Evolutionary conservation across 2,329 filamentous ascomycete genomes (phyloP).

Genomic region (Trichoderma hamatum): DNA sequence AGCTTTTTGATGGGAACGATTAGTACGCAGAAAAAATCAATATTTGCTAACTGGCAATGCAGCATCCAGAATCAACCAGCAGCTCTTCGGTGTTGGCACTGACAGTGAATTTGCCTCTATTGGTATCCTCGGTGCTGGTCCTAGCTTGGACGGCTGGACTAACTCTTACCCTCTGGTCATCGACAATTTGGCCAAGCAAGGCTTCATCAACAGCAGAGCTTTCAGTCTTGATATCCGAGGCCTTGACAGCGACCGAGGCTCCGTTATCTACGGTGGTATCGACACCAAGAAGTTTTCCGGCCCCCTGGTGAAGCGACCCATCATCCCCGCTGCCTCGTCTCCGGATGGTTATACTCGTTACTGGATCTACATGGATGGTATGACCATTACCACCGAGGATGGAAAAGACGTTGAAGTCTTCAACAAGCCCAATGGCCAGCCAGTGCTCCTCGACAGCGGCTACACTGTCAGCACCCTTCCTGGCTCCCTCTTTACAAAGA

Average conservation of each 20-base stretch:
- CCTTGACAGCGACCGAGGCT: constrained; percentile 38
- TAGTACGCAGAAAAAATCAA: not conserved
- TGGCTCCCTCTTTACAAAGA: constrained; percentile 51
- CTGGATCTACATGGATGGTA: constrained; percentile 47
- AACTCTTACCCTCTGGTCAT: constrained; percentile 41
- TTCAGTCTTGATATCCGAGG: constrained; percentile 43
- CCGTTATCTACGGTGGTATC: constrained; percentile 58
- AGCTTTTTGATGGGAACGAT: not conserved
- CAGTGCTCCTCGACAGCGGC: constrained; percentile 67
- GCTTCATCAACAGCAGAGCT: constrained; percentile 43
- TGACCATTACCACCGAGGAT: constrained; percentile 41
- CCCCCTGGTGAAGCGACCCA: constrained; percentile 56
- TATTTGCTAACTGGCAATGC: not conserved
- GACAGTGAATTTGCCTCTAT: constrained; percentile 36
- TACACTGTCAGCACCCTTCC: constrained; percentile 70
- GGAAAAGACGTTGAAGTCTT: constrained; percentile 51
- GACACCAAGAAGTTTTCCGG: constrained; percentile 60
- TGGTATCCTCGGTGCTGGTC: constrained; percentile 44
- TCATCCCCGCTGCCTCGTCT: constrained; percentile 49
- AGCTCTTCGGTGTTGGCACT: constrained; percentile 44
- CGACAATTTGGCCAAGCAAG: constrained; percentile 41
- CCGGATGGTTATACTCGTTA: constrained; percentile 44
- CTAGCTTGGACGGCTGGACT: constrained; percentile 40
- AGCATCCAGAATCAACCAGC: constrained; percentile 40
- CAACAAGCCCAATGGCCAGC: constrained; percentile 39